These are phyloP conservation scores for Rhipidocladum racemiflorum DNA, from an alignment of 176 grass and related monocot species.

Conservation along the genomic window DNA sequence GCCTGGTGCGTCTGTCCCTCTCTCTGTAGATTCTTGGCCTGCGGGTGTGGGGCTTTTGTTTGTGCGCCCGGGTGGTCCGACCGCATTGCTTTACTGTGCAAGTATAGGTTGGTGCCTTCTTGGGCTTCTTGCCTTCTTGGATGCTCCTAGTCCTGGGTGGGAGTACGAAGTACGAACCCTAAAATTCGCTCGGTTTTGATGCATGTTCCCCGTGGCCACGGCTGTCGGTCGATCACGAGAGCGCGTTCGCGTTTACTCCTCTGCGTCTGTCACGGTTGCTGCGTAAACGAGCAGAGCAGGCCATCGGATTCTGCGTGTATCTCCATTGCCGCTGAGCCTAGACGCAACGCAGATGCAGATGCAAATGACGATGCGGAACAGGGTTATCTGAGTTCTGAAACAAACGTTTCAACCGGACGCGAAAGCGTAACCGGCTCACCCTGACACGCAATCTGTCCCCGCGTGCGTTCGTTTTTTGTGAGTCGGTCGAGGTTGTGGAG, in stretches of 20 bases:
- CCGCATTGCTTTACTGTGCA: neutral
- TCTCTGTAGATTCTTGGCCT: slow-evolving; percentile 38
- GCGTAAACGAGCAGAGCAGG: slow-evolving; percentile 6
- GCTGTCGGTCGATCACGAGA: slow-evolving; percentile 34
- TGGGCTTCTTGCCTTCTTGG: neutral
- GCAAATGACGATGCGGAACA: neutral
- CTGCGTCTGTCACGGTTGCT: neutral
- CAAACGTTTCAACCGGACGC: neutral
- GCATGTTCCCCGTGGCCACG: neutral
- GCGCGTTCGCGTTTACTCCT: neutral
- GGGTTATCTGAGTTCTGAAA: neutral
- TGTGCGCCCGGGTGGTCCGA: neutral
- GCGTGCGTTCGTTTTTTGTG: neutral
- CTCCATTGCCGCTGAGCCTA: neutral
- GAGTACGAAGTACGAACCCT: neutral
- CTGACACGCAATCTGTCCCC: neutral
- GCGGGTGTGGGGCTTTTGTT: neutral
- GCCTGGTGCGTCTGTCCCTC: neutral
- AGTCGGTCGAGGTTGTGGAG: slow-evolving; percentile 11
- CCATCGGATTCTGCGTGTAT: neutral
- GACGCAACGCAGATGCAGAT: neutral
- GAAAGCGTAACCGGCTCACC: neutral
- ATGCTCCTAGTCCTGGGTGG: neutral
- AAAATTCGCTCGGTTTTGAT: neutral
- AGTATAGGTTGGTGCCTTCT: neutral